Evolutionary conservation across 352 stramenopile species (phyloP), one percentile per base, ranked within the genome.

Genomic region (Plasmopara viticola): DNA sequence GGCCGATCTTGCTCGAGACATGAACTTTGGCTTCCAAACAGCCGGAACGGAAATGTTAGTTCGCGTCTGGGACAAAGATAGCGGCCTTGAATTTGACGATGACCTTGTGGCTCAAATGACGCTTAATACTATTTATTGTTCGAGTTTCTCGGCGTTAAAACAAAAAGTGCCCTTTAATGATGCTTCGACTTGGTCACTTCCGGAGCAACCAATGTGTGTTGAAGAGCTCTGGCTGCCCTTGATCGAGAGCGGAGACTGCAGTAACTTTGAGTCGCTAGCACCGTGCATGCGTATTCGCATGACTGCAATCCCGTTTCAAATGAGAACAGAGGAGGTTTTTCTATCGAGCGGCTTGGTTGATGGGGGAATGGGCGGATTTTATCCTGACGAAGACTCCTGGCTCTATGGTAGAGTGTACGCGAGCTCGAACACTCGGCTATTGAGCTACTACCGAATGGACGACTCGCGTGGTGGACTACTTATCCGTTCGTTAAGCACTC

Each of bases 11-110:
- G 53, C 62, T 17, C 74, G 80, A 0, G 81, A 91, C 46, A 54
- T 96, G 29, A 84, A 90, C 51, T 94, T 97, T 43, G 86, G 88
- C 0, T 92, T 95, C 39, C 83, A 82, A 8, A 64, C 73, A 14
- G 83, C 85, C 9, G 88, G 84, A n/a, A 89, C 78, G 1, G 51
- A 78, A 45, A 86, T 96, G 49, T 66, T 58, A 9, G 55, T 97
- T 7, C 47, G 69, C 13, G 69, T 94, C 10, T 75, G 69, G 48
- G 84, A 97, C 56, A 68, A 87, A 29, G 86, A 96, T 65, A 74
- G 70, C 42, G 88, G 88, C 9, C 65, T 97, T 2, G 87, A 95
- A 56, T 95, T 95, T 43, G 79, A 58, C 8, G 83, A 96, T 50
- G 86, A 97, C 56, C 57, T 94, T 9, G 79, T 95, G 40, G 76